Evolutionary conservation across 495 filamentous ascomycete genomes (phyloP), one percentile per base, ranked within the genome.

Genomic region (Chaetomium fimeti): DNA sequence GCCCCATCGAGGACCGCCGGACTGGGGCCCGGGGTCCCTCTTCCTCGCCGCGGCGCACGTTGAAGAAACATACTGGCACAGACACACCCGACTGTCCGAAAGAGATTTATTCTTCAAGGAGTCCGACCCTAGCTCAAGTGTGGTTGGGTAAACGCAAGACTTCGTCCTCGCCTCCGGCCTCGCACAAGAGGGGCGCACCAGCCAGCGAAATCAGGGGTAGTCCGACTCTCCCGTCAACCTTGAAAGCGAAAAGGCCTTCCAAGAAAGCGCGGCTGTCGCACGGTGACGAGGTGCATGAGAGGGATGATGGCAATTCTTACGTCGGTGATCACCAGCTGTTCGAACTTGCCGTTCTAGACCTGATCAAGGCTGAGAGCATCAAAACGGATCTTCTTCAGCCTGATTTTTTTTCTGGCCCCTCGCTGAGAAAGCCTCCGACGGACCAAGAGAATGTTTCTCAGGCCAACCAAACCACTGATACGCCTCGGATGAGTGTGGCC

Each of bases 221-320:
- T 27, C 5, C 61, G 1, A 16, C 47, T 18, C 15, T 3, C 0
- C 2, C 25, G 4, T 3, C 32, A 36, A 5, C 3, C 8, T 36
- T 9, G 32, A 11, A 36, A 36, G 32, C 8, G 32, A 36, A n/a
- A 11, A 38, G 40, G 43, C n/a, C 13, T 49, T 40, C 18, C 1
- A n/a, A 40, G 2, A 62, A 68, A 48, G 64, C 66, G 0, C 65
- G 68, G 5, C 60, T 72, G 32, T 64, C 68, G 28, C 70, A 66
- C 16, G 55, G 57, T 18, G 70, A 68, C n/a, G 13, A 43, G 11
- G 40, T 24, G 12, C 5, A 24, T 28, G 47, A 65, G 11, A 45
- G 20, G 29, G 5, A 40, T 20, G 15, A 8, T 16, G 40, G 22
- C 18, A 29, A 29, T 9, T 38, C 29, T 18, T n/a, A 8, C 56